Percentiles rank a stretch among this genome's conserved stretches.
These are phyloP conservation scores for Prosopis cineraria DNA, from an alignment of 306 rosid species.

Conservation along the genomic window DNA sequence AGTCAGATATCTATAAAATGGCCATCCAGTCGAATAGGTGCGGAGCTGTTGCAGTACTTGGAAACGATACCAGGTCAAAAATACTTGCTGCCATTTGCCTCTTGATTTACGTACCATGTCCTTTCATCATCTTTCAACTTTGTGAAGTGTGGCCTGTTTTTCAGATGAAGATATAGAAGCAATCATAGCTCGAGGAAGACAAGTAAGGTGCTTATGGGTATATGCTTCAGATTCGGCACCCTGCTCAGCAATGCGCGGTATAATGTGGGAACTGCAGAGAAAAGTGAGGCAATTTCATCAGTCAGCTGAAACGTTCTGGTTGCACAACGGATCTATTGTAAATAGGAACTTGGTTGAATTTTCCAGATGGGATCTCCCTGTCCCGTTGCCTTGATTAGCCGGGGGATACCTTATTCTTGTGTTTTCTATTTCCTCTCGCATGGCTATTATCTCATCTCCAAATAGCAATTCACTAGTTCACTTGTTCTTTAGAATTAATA, in stretches of 20 bases:
- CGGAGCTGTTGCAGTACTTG: conserved; percentile 79
- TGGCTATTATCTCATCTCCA: neutral
- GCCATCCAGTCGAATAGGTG: conserved; percentile 86
- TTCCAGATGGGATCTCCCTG: conserved; percentile 74
- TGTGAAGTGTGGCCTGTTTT: neutral
- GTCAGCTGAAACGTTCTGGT: conserved; percentile 93
- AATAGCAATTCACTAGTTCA: conserved; percentile 8
- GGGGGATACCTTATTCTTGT: neutral
- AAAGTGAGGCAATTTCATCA: conserved; percentile 90
- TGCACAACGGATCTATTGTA: conserved; percentile 78
- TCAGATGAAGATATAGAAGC: conserved; percentile 72
- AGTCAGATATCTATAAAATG: conserved; percentile 89
- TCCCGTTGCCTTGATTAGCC: conserved; percentile 73
- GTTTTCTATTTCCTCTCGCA: neutral
- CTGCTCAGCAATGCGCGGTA: conserved; percentile 90
- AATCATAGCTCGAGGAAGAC: conserved; percentile 72
- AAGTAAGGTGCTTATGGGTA: conserved; percentile 73
- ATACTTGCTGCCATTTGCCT: conserved; percentile 11
- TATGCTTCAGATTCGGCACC: conserved; percentile 68
- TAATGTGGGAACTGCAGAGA: conserved; percentile 95
- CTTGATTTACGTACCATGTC: conserved; percentile 11
- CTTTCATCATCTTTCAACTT: conserved; percentile 1
- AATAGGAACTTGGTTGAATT: conserved; percentile 73
- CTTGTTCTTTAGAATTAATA: neutral
- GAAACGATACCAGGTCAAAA: conserved; percentile 86